Conservation (phyloP, 2,329 filamentous ascomycete genomes). For the Arthroderma uncinatum region DNA sequence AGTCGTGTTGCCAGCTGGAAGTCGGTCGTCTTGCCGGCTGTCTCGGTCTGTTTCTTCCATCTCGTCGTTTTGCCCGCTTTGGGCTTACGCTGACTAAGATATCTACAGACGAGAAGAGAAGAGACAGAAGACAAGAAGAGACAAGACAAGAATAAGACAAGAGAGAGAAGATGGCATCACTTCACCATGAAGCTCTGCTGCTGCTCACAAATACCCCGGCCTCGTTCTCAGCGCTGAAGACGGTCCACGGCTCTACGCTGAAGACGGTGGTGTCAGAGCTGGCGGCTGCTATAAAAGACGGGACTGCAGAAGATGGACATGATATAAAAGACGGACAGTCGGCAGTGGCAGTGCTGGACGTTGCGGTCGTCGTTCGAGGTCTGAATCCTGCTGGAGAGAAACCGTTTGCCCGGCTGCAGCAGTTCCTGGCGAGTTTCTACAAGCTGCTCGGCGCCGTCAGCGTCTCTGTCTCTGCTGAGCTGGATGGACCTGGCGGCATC, state of each 20-base stretch:
- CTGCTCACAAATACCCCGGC: conserved; percentile 52
- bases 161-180: background rate
- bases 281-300: conserved; percentile 24
- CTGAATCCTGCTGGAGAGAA: conserved; percentile 47
- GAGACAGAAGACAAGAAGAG: background rate
- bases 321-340: background rate
- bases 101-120: background rate
- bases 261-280: conserved; percentile 44
- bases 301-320: no score
- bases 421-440: conserved; percentile 67
- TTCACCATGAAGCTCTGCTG: conserved; percentile 29
- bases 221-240: conserved; percentile 41
- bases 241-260: conserved; percentile 51
- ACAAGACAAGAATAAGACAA: no score
- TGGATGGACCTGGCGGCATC: conserved; percentile 58
- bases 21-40: no score
- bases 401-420: conserved; percentile 58
- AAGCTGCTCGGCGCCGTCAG: conserved; percentile 64
- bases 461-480: conserved; percentile 49
- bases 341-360: conserved; percentile 37
- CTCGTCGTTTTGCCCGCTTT: no score
- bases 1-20: no score
- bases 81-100: no score
- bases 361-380: conserved; percentile 54
- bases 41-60: no score